phyloP scores from a whole-genome alignment of 352 stramenopile genomes.

The Pilasporangium apinafurcum region DNA sequence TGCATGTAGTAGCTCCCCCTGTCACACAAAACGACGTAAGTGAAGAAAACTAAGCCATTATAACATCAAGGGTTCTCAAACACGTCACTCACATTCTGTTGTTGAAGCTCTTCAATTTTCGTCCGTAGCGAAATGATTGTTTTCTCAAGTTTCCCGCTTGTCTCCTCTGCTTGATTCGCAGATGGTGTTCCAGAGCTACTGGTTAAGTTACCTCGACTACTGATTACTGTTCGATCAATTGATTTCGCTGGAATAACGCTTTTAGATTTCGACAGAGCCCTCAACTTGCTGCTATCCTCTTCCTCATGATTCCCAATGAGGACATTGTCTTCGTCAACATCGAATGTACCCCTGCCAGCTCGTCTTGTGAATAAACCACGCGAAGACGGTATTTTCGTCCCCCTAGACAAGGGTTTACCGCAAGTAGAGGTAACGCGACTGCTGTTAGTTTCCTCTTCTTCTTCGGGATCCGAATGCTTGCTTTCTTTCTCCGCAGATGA shows the following conservation, averaged over 20 bases:
- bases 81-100: constrained; percentile 57
- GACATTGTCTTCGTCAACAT: constrained; percentile 59
- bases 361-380: constrained; percentile 57
- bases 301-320: constrained; percentile 50
- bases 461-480: constrained; percentile 6
- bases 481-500: background rate
- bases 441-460: background rate
- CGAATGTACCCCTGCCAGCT: constrained; percentile 17
- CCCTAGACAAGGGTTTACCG: constrained; percentile 2
- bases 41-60: background rate
- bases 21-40: background rate
- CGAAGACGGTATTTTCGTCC: constrained; percentile 29
- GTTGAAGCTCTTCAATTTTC: constrained; percentile 66
- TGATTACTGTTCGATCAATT: background rate
- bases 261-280: constrained; percentile 8
- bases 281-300: constrained; percentile 6
- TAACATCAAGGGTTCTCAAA: background rate
- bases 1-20: constrained; percentile 53
- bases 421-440: constrained; percentile 2
- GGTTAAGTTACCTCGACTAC: background rate
- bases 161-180: too few relatives aligned
- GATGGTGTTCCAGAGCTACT: constrained; percentile 4
- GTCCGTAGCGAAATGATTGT: constrained; percentile 40
- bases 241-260: background rate
- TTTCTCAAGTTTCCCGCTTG: constrained; percentile 46